Percentiles rank a stretch among this genome's conserved stretches.
These are phyloP conservation scores for Fraxinus cuspidata DNA, from an alignment of 257 asterid species.

Conservation along the genomic window DNA sequence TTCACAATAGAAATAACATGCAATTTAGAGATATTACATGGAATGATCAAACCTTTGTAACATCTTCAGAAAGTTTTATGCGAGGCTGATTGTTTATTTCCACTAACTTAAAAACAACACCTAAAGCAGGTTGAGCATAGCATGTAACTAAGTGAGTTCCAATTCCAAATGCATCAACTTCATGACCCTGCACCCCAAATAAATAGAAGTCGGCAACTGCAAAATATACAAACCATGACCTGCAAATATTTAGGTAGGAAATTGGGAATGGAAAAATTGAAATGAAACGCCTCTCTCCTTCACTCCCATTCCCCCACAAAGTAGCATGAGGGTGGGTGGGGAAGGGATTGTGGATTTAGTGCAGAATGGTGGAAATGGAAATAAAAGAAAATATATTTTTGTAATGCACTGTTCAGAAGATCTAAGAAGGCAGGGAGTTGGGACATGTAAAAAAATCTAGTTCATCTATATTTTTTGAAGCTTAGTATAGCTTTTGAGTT, in stretches of 20 bases:
- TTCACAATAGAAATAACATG: constrained; percentile 10
- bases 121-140: constrained; percentile 96
- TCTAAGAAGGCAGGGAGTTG: no score
- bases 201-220: not conserved
- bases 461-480: no score
- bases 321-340: no score
- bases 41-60: constrained; percentile 68
- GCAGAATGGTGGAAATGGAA: no score
- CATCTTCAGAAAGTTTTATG: constrained; percentile 94
- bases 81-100: constrained; percentile 96
- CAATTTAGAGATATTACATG: not conserved
- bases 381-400: no score
- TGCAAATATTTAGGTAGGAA: not conserved
- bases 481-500: not conserved
- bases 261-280: not conserved
- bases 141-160: constrained; percentile 98
- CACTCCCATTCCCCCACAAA: no score
- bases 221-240: constrained; percentile 9
- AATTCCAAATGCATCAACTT: constrained; percentile 89
- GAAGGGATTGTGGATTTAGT: no score
- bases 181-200: constrained; percentile 72
- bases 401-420: no score
- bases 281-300: no score
- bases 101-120: constrained; percentile 91
- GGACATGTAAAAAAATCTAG: no score